Conservation (phyloP, 768 basidiomycete genomes). For the Leccinum variicolor region DNA sequence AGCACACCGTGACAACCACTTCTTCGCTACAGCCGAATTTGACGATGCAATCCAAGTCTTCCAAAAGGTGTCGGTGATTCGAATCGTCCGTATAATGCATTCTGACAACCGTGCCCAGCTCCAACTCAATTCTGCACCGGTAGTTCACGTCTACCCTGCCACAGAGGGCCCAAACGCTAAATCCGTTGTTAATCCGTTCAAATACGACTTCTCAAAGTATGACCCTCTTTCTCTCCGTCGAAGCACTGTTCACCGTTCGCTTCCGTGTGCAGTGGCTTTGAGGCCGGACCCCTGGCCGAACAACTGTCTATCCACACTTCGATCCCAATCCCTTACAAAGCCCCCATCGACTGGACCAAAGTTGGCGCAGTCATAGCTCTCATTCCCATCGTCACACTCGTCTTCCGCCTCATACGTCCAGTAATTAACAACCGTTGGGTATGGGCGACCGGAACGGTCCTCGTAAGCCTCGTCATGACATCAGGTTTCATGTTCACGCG, state of each 20-base stretch:
- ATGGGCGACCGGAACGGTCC: slow-evolving; percentile 65
- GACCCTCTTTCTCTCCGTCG: slow-evolving; percentile 14
- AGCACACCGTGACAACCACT: slow-evolving; percentile 72
- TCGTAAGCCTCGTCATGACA: slow-evolving; percentile 78
- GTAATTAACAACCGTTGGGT: slow-evolving; percentile 71
- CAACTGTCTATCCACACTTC: slow-evolving; percentile 75
- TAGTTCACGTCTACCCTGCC: slow-evolving; percentile 74
- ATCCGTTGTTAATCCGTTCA: slow-evolving; percentile 46
- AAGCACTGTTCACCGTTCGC: background rate
- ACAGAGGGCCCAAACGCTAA: slow-evolving; percentile 66
- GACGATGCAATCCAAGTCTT: slow-evolving; percentile 73
- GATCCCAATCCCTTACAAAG: slow-evolving; percentile 74
- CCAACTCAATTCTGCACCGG: slow-evolving; percentile 78
- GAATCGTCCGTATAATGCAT: background rate
- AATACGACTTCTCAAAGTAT: slow-evolving; percentile 79
- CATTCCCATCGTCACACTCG: slow-evolving; percentile 44
- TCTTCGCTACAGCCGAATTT: slow-evolving; percentile 93
- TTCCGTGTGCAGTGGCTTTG: slow-evolving; percentile 66
- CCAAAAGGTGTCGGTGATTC: slow-evolving; percentile 55
- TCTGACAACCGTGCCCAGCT: slow-evolving; percentile 49
- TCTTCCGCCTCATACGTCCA: slow-evolving; percentile 60
- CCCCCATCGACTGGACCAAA: slow-evolving; percentile 72
- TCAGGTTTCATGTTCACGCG: slow-evolving; percentile 96
- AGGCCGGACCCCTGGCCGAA: slow-evolving; percentile 70
- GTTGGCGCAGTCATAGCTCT: slow-evolving; percentile 46